Percentiles rank a stretch among this genome's conserved stretches.
Conservation (phyloP, 1,139 yeast genomes). For the Tardiomyces digboiensis region DNA sequence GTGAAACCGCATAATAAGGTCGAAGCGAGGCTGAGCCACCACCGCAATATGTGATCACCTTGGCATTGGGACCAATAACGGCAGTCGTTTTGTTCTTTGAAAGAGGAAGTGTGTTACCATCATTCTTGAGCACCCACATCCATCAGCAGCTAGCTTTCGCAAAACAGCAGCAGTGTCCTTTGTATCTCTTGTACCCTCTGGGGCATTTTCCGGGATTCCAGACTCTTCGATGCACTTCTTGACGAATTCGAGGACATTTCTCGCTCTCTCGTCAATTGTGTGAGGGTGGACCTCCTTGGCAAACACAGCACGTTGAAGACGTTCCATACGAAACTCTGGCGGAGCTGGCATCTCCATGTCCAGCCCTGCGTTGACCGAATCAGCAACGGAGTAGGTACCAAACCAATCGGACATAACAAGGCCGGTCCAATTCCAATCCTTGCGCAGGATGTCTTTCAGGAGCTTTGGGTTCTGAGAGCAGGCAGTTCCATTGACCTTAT, state of each 20-base stretch:
- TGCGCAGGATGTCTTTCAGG: slow-evolving; percentile 36
- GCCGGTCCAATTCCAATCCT: slow-evolving; percentile 51
- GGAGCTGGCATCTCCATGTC: slow-evolving; percentile 62
- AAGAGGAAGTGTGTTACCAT: slow-evolving; percentile 34
- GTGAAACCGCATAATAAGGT: slow-evolving; percentile 38
- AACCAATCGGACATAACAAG: slow-evolving; percentile 54
- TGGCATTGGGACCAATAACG: slow-evolving; percentile 45
- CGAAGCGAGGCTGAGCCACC: slow-evolving; percentile 45
- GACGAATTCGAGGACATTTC: slow-evolving; percentile 37
- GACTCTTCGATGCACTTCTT: slow-evolving; percentile 32
- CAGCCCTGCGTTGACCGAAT: slow-evolving; percentile 44
- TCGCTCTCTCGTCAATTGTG: slow-evolving; percentile 36
- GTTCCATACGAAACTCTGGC: slow-evolving; percentile 35
- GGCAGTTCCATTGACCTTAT: slow-evolving; percentile 49
- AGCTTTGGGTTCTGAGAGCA: slow-evolving; percentile 38
- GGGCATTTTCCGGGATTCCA: slow-evolving; percentile 34
- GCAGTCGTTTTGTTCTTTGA: slow-evolving; percentile 34
- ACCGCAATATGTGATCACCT: slow-evolving; percentile 35
- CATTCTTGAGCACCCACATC: slow-evolving; percentile 45
- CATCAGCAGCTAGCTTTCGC: slow-evolving; percentile 41
- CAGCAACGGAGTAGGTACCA: slow-evolving; percentile 44
- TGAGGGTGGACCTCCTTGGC: slow-evolving; percentile 13
- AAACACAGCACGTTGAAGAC: slow-evolving; percentile 18
- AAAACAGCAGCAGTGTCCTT: slow-evolving; percentile 37
- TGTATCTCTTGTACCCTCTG: slow-evolving; percentile 35